Evolutionary conservation across 352 stramenopile genomes (phyloP), one percentile per base, ranked within the genome.

Genomic region (Globisporangium orthogonon): DNA sequence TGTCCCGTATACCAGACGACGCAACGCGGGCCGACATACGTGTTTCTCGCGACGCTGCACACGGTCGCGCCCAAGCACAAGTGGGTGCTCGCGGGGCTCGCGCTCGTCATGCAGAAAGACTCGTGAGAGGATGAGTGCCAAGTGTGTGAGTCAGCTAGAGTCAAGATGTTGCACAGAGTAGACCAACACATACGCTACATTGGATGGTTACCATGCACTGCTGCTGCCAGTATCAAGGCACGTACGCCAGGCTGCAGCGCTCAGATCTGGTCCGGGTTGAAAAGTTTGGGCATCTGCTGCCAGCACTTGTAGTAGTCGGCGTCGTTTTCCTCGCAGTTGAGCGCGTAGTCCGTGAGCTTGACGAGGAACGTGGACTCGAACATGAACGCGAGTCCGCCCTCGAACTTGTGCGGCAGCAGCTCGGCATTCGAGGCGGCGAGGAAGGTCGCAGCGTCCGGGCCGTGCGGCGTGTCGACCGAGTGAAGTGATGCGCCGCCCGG

Each of bases 1-100:
- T 97, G 89, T 54, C 96, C 96, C 40, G 87, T 98, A 46, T 99
- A 98, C 67, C 89, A 97, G 50, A 99, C 96, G 37, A 97, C 89
- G 52, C 90, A 94, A 60, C 78, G 96, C 41, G 95, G 96, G 1
- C 89, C 96, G n/a, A 98, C 93, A 17, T 98, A 97, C 66, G 81
- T 98, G 7, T 98, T 98, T 66, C 73, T 98, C n/a, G 93, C 94
- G 17, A 98, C 96, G 47, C 71, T 99, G 15, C 90, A 91, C 63
- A 98, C 92, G 10, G 66, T 74, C 13, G 67, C 75, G 9, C 58
- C 70, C 7, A 86, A 91, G 59, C 71, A 79, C 44, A 98, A 98
- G 67, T 99, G 96, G 96, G 89, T 90, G 14, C 59, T 98, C 29
- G 93, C 92, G 7, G 95, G 93, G 6, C 74, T 93, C n/a, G 92